Conservation (phyloP, 768 basidiomycete genomes). For the Tubosaeta sp. region DNA sequence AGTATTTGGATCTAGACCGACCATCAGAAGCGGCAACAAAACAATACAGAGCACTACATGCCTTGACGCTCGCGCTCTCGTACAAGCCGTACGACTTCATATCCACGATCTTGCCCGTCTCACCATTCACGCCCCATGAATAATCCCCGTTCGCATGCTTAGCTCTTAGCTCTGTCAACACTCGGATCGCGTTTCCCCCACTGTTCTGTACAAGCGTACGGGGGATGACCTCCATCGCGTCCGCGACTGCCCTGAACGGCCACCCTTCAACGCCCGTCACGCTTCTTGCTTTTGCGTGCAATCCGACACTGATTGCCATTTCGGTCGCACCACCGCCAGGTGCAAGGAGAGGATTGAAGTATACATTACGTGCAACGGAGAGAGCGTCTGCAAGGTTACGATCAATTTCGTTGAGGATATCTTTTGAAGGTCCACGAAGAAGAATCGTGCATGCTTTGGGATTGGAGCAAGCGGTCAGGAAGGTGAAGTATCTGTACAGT, state of each 20-base stretch:
- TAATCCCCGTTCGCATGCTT: constrained; percentile 91
- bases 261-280: constrained; percentile 88
- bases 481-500: constrained; percentile 86
- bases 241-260: constrained; percentile 88
- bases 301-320: constrained; percentile 91
- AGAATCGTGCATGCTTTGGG: constrained; percentile 99
- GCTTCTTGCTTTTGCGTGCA: constrained; percentile 73
- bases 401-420: constrained; percentile 97
- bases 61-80: constrained; percentile 96
- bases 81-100: constrained; percentile 94
- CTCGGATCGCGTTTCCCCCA: constrained; percentile 91
- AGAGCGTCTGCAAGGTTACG: constrained; percentile 97
- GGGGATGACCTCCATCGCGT: constrained; percentile 97
- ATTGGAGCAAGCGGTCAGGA: constrained; percentile 83
- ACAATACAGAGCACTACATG: constrained; percentile 23
- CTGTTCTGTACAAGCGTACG: constrained; percentile 92
- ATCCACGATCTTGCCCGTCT: constrained; percentile 92
- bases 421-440: constrained; percentile 95
- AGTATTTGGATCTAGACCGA: constrained; percentile 77
- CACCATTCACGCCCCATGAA: constrained; percentile 93
- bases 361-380: constrained; percentile 93
- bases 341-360: constrained; percentile 91
- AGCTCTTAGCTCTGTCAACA: constrained; percentile 90
- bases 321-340: constrained; percentile 98
- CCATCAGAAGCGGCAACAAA: background rate